Base-by-base conservation (phyloP, 1,284 basidiomycete species). In the Malassezia brasiliensis region DNA sequence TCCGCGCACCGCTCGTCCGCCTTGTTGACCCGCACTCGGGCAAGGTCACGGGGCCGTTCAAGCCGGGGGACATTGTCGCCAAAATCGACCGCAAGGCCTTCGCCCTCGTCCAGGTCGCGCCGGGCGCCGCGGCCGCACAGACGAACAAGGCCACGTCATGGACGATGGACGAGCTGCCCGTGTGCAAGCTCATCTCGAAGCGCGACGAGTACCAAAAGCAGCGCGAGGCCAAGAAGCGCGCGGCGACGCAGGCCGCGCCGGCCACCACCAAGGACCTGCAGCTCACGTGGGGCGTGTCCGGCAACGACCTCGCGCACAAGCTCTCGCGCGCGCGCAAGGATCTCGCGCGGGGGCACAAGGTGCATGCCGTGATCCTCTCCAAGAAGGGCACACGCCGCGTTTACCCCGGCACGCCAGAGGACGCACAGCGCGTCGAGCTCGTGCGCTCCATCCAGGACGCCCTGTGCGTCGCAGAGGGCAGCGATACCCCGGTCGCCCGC, bases 151-250 rank as follows among this genome's bases (percentile, higher is more conserved):
- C 49, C 19, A 11, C 25, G 9, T 44, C 51, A 5, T 48, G 48
- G 47, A 35, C 40, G 5, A 42, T 67, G 7, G 56, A 56, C 3
- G 59, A 60, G 28, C 59, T 67, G 8, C 70, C 75, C 1, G 74
- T 77, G 47, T 76, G 74, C 64, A 72, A 74, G 35, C 68, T 77
- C 56, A 54, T 77, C 38, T 69, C 74, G 61, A 77, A 77, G 62
- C 76, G 76, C 63, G 70, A 69, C 30, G 63, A 66, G 45, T 76
- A 68, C 50, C 62, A 74, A 28, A 54, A 58, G n/a, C 37, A 50
- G 39, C 58, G 64, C 7, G 60, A 60, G 3, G 31, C 47, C 30
- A 68, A 66, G 47, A 53, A 39, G 12, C 20, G 45, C 1, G 19
- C 12, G n/a, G 15, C 35, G 6, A 22, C 45, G 17, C 20, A 15